Evolutionary conservation across 164 flowering plant species (phyloP).

Genomic region (Echeveria elegans): DNA sequence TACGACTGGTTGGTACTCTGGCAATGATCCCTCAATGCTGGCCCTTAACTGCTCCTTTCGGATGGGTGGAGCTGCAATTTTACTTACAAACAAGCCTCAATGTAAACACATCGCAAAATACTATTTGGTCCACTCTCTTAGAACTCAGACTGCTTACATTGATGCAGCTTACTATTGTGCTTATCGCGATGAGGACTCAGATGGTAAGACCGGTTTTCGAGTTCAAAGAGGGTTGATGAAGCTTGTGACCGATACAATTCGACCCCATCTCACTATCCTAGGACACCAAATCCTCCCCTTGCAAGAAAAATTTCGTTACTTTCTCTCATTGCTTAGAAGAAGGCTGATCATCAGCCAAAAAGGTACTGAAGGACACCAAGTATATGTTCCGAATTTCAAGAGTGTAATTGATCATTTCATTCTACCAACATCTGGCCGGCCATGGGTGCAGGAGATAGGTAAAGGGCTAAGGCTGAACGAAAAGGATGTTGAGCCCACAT

Average conservation of each 20-base stretch:
- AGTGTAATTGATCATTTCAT: neutral
- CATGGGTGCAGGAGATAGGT: constrained; percentile 1
- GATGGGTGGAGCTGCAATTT: constrained; percentile 54
- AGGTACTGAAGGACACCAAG: neutral
- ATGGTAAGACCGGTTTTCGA: constrained; percentile 1
- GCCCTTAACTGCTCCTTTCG: constrained; percentile 57
- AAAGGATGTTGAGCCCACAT: constrained; percentile 3
- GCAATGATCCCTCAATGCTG: constrained; percentile 41
- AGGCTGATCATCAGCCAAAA: neutral
- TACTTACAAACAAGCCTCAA: constrained; percentile 31
- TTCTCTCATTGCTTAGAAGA: neutral
- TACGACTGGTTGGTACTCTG: constrained; percentile 51
- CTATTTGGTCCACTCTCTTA: constrained; percentile 17
- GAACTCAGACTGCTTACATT: constrained; percentile 39
- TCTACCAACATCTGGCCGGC: constrained; percentile 7
- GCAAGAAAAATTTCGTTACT: constrained; percentile 1
- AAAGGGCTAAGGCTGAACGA: constrained; percentile 6
- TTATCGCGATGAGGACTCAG: constrained; percentile 35
- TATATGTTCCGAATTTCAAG: constrained; percentile 10
- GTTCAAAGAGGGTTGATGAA: constrained; percentile 2
- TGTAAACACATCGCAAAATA: constrained; percentile 29
- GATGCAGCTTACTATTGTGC: constrained; percentile 37
- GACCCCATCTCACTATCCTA: neutral
- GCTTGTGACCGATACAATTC: neutral
- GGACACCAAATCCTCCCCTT: constrained; percentile 4